Base-by-base conservation (phyloP, 345 rosid species). In the Salix koriyanagi region DNA sequence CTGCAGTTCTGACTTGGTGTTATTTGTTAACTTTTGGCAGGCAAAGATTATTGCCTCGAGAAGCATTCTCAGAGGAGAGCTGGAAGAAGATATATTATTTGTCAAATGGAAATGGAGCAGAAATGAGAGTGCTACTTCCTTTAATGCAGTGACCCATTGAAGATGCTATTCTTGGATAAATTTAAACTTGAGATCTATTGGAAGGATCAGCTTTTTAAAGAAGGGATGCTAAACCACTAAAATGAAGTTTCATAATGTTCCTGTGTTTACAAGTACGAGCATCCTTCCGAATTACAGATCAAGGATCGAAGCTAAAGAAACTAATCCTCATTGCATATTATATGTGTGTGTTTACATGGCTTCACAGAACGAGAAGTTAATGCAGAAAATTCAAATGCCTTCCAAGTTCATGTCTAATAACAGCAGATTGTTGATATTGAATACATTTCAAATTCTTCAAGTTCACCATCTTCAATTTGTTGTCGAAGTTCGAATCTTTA, bases 71-170 rank as follows among this genome's bases (percentile, higher is more conserved):
- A 30, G 32, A 30, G 32, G 32, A 16, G 96, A 30, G 32, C 32
- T 30, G 32, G 32, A 30, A 30, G 32, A 30, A 30, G 48, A 81
- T 88, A 46, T 96, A 88, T 77, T 92, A 88, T 83, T 69, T 96
- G 75, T 84, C 94, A 19, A 92, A 92, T 52, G 99, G 99, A 69
- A 96, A 96, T 76, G 98, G 98, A 79, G 85, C 90, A 44, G 99
- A 96, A 83, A 90, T 96, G 91, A 88, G 99, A 81, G 79, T 83
- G 80, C 84, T 93, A 76, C 83, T 80, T 78, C 94, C 96, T 46
- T 74, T 96, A 72, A 91, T 93, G 91, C 90, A 79, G 73, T 90
- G 85, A 91, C 32, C 23, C 18, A 36, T 16, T 71, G 37, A 12
- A 25, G 61, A 69, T 76, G 1, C 48, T 65, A 16, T 46, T 4